phyloP scores from a whole-genome alignment of 23 red algal genomes.

The Agarophyton chilense region DNA sequence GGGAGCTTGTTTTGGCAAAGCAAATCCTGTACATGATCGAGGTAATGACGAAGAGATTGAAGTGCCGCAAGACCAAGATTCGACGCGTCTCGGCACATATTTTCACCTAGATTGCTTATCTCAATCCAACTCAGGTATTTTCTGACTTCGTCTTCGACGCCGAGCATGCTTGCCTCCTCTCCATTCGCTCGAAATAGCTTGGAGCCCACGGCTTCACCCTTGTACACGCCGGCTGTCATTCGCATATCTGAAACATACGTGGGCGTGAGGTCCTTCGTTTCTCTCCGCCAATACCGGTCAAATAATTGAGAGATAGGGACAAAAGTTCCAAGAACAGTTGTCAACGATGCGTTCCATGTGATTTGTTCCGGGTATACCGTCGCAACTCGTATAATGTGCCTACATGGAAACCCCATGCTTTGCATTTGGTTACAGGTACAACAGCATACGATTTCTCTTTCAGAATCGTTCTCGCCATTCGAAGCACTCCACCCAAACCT shows the following conservation, averaged over 20 bases:
- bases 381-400: background rate
- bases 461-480: background rate
- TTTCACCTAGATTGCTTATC: background rate
- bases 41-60: background rate
- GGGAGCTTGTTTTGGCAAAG: no score
- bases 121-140: background rate
- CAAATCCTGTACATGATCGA: no score
- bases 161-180: background rate
- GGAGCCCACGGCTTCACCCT: background rate
- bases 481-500: background rate
- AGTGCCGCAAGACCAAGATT: background rate
- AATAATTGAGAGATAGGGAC: background rate
- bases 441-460: background rate
- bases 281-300: background rate
- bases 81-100: background rate
- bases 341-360: background rate
- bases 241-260: background rate
- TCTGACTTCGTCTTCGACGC: background rate
- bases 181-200: background rate
- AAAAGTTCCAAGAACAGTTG: background rate
- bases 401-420: background rate
- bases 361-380: background rate
- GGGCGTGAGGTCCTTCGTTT: background rate
- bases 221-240: background rate
- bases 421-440: background rate